Conservation (phyloP, 768 basidiomycete species). For the Tremella mesenterica region DNA sequence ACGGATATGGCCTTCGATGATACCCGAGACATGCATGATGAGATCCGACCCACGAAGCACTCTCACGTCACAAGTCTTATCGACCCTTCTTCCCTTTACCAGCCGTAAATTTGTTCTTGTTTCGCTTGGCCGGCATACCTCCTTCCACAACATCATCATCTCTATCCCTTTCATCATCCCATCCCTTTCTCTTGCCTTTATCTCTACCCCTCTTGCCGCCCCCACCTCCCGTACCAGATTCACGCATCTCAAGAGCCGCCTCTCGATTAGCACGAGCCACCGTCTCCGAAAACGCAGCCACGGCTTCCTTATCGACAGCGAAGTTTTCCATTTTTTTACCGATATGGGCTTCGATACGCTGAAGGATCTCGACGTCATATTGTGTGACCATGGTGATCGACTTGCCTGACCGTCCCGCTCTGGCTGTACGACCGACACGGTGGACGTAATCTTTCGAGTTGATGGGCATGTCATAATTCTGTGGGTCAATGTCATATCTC, state of each 20-base stretch:
- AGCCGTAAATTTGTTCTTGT: conserved; percentile 43
- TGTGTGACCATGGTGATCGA: conserved; percentile 96
- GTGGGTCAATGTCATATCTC: neutral
- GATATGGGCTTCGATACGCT: conserved; percentile 85
- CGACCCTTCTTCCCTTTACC: conserved; percentile 4
- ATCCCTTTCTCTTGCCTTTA: conserved; percentile 44
- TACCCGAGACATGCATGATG: too few relatives aligned
- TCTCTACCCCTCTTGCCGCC: conserved; percentile 51
- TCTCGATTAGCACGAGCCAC: conserved; percentile 70
- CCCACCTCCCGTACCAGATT: conserved; percentile 54
- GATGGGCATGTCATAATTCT: conserved; percentile 90
- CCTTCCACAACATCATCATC: conserved; percentile 91
- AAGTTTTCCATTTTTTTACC: conserved; percentile 87
- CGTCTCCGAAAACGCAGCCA: conserved; percentile 74
- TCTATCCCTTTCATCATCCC: conserved; percentile 69
- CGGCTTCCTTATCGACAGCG: conserved; percentile 72
- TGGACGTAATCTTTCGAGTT: conserved; percentile 99
- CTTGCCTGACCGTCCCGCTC: conserved; percentile 94
- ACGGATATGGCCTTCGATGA: too few relatives aligned
- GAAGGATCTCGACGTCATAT: conserved; percentile 92
- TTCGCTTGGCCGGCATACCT: conserved; percentile 63
- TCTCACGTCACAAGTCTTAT: too few relatives aligned
- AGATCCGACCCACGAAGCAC: too few relatives aligned
- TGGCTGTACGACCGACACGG: conserved; percentile 91
- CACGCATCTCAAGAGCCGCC: conserved; percentile 74